Percentiles rank a stretch among this genome's conserved stretches.
Evolutionary conservation across 73 alveolate species (phyloP).

Genomic region (Symbiodinium pilosum): DNA sequence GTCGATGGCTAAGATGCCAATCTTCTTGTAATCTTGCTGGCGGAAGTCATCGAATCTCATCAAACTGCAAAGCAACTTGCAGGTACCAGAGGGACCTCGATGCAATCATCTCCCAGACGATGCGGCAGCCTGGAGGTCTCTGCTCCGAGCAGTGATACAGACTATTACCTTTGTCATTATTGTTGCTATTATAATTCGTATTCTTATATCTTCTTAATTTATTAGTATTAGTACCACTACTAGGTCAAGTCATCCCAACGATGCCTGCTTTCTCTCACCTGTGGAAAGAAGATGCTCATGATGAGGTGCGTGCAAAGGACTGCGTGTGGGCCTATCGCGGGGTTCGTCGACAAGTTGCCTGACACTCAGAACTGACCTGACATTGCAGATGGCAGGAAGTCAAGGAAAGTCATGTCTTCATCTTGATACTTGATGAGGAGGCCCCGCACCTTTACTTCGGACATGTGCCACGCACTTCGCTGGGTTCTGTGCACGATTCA

Average conservation of each 20-base stretch:
- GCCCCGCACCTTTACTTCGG: conserved; percentile 73
- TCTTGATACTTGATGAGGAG: conserved; percentile 6
- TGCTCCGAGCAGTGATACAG: no score
- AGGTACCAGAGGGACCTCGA: neutral
- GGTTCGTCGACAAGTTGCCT: conserved; percentile 39
- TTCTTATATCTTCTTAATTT: no score
- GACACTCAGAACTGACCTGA: neutral
- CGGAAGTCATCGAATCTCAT: no score
- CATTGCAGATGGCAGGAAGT: neutral
- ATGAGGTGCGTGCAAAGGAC: conserved; percentile 33
- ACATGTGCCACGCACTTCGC: conserved; percentile 34
- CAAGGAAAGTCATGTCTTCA: neutral
- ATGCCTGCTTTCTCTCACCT: no score
- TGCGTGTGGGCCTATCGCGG: conserved; percentile 74
- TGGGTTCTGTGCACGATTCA: neutral
- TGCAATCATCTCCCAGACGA: neutral
- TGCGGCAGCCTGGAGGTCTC: neutral
- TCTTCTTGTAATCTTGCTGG: neutral
- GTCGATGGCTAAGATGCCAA: neutral
- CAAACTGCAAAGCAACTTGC: no score
- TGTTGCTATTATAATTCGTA: no score
- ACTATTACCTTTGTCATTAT: no score
- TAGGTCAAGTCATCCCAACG: no score
- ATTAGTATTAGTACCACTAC: no score
- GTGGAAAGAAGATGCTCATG: no score